Evolutionary conservation across 352 stramenopile species (phyloP).

Genomic region (Thraustochytrium striatum): DNA sequence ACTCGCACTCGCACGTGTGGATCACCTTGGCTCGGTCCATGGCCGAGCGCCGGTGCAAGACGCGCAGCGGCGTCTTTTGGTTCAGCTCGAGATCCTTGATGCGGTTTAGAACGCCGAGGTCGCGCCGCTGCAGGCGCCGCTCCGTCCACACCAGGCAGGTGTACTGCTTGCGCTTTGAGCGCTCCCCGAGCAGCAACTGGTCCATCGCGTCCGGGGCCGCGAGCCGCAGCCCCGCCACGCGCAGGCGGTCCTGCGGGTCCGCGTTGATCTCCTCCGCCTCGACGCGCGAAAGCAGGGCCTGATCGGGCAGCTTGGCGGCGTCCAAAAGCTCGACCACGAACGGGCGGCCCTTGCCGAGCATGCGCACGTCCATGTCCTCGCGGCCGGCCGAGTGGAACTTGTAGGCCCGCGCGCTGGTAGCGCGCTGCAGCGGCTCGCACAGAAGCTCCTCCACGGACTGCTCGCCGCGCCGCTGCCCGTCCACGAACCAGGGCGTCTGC

Average conservation of each 20-base stretch:
- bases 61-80: slow-evolving; percentile 93
- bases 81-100: slow-evolving; percentile 78
- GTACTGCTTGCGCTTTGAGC: slow-evolving; percentile 62
- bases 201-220: slow-evolving; percentile 47
- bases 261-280: background rate
- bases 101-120: slow-evolving; percentile 63
- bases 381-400: slow-evolving; percentile 94
- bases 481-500: slow-evolving; percentile 81
- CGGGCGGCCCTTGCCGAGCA: slow-evolving; percentile 86
- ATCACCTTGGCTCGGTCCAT: slow-evolving; percentile 84
- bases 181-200: slow-evolving; percentile 55
- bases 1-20: slow-evolving; percentile 58
- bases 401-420: slow-evolving; percentile 58
- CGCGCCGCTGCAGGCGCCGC: slow-evolving; percentile 54
- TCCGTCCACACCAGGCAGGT: slow-evolving; percentile 58
- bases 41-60: slow-evolving; percentile 92
- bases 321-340: slow-evolving; percentile 65
- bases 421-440: slow-evolving; percentile 64
- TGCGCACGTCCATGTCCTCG: slow-evolving; percentile 95
- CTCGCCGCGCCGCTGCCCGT: slow-evolving; percentile 73
- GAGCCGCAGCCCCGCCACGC: slow-evolving; percentile 42
- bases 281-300: background rate
- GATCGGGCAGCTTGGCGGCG: slow-evolving; percentile 55
- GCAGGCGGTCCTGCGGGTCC: slow-evolving; percentile 23
- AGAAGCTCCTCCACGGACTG: slow-evolving; percentile 82